phyloP scores from a whole-genome alignment of 78 protist genomes.

The slime mould (Dictyostelium discoideum) region DNA sequence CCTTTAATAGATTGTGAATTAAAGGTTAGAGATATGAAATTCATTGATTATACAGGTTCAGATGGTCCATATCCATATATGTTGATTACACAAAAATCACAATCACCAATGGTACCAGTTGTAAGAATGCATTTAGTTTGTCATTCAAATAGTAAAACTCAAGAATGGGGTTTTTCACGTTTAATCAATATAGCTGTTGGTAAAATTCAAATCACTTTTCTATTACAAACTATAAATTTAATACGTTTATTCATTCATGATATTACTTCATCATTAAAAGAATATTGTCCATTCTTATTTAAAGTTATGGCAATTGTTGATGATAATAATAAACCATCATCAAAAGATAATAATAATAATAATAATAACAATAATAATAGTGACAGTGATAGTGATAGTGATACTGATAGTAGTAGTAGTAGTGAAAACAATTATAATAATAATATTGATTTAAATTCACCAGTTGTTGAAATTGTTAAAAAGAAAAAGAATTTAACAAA shows the following conservation, averaged over 20 bases:
- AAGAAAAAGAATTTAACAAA: constrained; percentile 33
- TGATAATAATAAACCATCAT: background rate
- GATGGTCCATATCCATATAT: constrained; percentile 41
- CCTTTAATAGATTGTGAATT: constrained; percentile 38
- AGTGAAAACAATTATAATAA: background rate
- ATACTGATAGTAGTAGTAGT: background rate
- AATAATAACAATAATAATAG: background rate
- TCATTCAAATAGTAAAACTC: constrained; percentile 28
- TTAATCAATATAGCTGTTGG: constrained; percentile 28
- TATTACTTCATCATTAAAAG: background rate
- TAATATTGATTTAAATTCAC: background rate
- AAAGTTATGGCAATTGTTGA: constrained; percentile 14
- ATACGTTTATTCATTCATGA: constrained; percentile 20
- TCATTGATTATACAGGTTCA: constrained; percentile 6
- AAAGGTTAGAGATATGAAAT: constrained; percentile 50
- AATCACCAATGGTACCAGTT: constrained; percentile 11
- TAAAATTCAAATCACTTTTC: constrained; percentile 15
- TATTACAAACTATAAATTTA: constrained; percentile 52
- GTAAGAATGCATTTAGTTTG: constrained; percentile 64
- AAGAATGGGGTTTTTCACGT: constrained; percentile 52
- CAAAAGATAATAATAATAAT: background rate
- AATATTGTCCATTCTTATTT: constrained; percentile 36
- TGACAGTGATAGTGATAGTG: background rate
- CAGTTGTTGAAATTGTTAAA: background rate
- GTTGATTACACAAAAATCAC: constrained; percentile 8